Conservation (phyloP, 495 filamentous ascomycete species). For the Penicillium cinerascens region DNA sequence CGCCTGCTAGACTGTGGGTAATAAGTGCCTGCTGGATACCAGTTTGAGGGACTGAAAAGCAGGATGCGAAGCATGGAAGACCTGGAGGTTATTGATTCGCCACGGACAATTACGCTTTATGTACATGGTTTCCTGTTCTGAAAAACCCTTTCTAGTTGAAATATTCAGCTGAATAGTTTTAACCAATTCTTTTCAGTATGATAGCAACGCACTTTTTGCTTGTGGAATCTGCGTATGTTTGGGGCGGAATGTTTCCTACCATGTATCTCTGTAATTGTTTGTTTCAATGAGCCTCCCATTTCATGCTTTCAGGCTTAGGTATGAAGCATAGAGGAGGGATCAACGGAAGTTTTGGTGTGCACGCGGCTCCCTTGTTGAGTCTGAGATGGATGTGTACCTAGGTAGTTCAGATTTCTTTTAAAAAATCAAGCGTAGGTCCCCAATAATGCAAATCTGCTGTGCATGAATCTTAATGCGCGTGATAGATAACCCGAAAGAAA, state of each 20-base stretch:
- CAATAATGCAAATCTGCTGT: neutral
- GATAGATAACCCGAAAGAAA: neutral
- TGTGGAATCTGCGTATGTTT: neutral
- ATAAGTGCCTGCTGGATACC: too few species aligned
- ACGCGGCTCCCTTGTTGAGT: too few species aligned
- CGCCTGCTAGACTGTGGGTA: neutral
- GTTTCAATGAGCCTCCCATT: neutral
- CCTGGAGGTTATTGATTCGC: too few species aligned
- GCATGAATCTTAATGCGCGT: neutral
- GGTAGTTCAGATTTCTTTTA: neutral
- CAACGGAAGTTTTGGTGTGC: too few species aligned
- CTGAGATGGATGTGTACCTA: too few species aligned
- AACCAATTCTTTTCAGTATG: neutral
- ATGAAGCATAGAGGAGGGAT: neutral
- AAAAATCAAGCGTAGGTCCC: neutral
- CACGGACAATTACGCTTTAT: too few species aligned
- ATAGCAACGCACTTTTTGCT: neutral
- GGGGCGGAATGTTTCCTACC: neutral
- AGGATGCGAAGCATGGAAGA: too few species aligned
- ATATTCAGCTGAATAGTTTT: too few species aligned
- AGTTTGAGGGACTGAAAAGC: too few species aligned
- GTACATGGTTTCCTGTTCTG: too few species aligned
- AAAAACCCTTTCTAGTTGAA: too few species aligned
- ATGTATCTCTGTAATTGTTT: neutral
- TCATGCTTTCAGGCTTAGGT: neutral